Evolutionary conservation across 2,329 filamentous ascomycete species (phyloP).

Genomic region (Phaeosphaeria sp.): DNA sequence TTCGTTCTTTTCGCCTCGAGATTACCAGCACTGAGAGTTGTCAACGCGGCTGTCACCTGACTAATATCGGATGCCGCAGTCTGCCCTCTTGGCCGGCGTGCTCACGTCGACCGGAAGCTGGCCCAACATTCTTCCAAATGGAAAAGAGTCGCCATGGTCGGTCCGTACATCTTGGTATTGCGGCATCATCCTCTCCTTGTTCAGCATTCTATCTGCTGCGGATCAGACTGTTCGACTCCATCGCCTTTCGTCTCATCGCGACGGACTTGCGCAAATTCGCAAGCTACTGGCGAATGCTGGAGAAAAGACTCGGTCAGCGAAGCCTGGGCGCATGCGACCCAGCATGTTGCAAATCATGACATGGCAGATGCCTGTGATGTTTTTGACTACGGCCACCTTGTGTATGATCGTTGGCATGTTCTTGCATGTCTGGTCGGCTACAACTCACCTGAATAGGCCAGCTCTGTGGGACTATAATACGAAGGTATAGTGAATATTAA

Average conservation of each 20-base stretch:
- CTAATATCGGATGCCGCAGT: conserved; percentile 20
- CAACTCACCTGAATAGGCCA: conserved; percentile 26
- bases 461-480: conserved; percentile 41
- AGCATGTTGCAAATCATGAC: conserved; percentile 41
- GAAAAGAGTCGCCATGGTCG: conserved; percentile 48
- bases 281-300: conserved; percentile 39
- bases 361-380: conserved; percentile 50
- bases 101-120: conserved; percentile 54
- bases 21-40: no score
- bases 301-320: conserved; percentile 18
- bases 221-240: conserved; percentile 54
- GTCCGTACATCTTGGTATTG: conserved; percentile 53
- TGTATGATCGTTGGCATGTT: conserved; percentile 51
- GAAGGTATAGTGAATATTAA: conserved; percentile 23
- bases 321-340: conserved; percentile 29
- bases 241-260: conserved; percentile 51
- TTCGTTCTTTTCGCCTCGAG: no score
- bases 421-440: conserved; percentile 47
- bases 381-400: conserved; percentile 42
- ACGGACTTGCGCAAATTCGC: conserved; percentile 47
- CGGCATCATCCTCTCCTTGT: conserved; percentile 58
- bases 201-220: conserved; percentile 56
- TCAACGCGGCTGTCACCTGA: no score
- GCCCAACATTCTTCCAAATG: conserved; percentile 51
- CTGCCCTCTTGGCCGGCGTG: conserved; percentile 49